phyloP scores from a whole-genome alignment of 2,329 filamentous ascomycete genomes.

The Hawksworthiomyces lignivorus region DNA sequence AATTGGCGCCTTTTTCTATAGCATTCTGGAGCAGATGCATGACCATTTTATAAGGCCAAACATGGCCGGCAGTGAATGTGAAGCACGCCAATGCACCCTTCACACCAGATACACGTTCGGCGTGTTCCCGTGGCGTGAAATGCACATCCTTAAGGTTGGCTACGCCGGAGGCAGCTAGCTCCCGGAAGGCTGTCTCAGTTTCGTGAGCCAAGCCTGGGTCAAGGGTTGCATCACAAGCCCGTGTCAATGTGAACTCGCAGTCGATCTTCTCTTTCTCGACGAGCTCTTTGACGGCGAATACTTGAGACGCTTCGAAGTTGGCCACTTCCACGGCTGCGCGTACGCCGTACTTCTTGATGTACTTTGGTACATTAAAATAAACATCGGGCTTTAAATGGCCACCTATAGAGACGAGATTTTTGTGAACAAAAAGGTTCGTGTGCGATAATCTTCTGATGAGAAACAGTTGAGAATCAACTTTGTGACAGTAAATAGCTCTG shows the following conservation, averaged over 20 bases:
- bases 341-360: slow-evolving; percentile 17
- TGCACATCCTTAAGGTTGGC: slow-evolving; percentile 22
- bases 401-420: too few relatives aligned
- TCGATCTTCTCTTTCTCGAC: slow-evolving; percentile 28
- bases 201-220: slow-evolving; percentile 14
- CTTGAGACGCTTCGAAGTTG: slow-evolving; percentile 18
- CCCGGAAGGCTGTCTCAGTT: slow-evolving; percentile 21
- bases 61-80: slow-evolving; percentile 19
- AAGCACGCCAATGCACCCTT: slow-evolving; percentile 26
- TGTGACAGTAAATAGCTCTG: too few relatives aligned
- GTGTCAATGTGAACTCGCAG: slow-evolving; percentile 33
- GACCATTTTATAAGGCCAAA: slow-evolving; percentile 25
- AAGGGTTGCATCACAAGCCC: slow-evolving; percentile 30
- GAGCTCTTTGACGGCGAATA: slow-evolving; percentile 23
- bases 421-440: too few relatives aligned
- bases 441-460: too few relatives aligned
- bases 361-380: slow-evolving; percentile 17
- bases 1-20: slow-evolving; percentile 15
- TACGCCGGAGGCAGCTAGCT: slow-evolving; percentile 21
- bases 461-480: too few relatives aligned
- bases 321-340: slow-evolving; percentile 20
- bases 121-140: slow-evolving; percentile 15
- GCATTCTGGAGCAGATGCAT: slow-evolving; percentile 18
- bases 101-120: slow-evolving; percentile 20
- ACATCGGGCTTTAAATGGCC: slow-evolving; percentile 26